These are phyloP conservation scores for Nemophila menziesii DNA, from an alignment of 257 asterid species.

Conservation along the genomic window DNA sequence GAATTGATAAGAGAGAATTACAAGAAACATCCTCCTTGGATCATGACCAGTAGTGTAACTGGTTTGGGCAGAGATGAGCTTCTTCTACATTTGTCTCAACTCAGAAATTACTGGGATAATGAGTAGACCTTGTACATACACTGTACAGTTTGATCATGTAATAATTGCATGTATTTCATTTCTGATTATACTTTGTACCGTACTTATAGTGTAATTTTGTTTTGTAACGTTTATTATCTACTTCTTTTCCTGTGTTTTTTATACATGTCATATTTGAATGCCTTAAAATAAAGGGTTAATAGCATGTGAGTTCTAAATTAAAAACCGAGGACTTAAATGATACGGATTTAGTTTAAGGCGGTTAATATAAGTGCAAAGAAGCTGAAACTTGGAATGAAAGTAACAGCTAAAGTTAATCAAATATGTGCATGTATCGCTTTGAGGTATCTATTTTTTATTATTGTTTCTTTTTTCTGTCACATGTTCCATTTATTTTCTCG, in stretches of 20 bases:
- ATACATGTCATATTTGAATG: too few species aligned
- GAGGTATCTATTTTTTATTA: slow-evolving; percentile 42
- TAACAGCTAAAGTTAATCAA: slow-evolving; percentile 73
- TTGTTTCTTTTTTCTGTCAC: neutral
- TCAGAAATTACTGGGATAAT: slow-evolving; percentile 76
- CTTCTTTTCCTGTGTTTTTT: too few species aligned
- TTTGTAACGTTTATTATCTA: too few species aligned
- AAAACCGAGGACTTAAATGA: slow-evolving; percentile 11
- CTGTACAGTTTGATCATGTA: too few species aligned
- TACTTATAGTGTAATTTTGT: too few species aligned
- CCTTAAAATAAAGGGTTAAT: too few species aligned
- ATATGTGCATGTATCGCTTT: slow-evolving; percentile 73
- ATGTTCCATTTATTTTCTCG: too few species aligned
- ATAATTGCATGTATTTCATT: too few species aligned
- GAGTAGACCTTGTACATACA: too few species aligned
- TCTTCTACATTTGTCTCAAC: slow-evolving; percentile 86
- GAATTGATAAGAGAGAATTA: slow-evolving; percentile 48
- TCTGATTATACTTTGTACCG: too few species aligned
- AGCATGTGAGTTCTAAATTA: slow-evolving; percentile 20
- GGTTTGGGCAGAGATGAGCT: slow-evolving; percentile 87
- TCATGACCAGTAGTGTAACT: slow-evolving; percentile 80
- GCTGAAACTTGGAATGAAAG: slow-evolving; percentile 60
- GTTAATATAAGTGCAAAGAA: slow-evolving; percentile 44
- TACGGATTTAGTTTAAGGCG: slow-evolving; percentile 18
- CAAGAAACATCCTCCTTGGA: slow-evolving; percentile 73